Base-by-base conservation (phyloP, 225 moss, liverwort and hornwort genomes). In the Pseudoscleropodium purum region DNA sequence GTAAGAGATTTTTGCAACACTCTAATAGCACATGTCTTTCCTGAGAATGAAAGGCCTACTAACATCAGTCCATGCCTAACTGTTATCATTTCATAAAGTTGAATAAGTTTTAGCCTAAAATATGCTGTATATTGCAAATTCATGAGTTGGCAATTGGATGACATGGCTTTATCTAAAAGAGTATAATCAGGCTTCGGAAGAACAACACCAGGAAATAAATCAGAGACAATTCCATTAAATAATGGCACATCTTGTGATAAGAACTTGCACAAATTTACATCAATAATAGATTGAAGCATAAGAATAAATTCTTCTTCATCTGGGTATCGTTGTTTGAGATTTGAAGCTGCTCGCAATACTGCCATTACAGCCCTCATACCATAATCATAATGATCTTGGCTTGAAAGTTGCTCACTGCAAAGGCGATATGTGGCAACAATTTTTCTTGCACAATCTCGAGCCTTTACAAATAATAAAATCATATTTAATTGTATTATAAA, bases 311-410 rank as follows among this genome's bases (percentile, higher is more conserved):
- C 79, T 79, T 79, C 79, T 1, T 79, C 79, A 6, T 56, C 89
- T 34, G 97, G 96, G 86, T 98, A 98, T 45, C 94, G 86, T 76
- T 95, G 96, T 83, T 98, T 98, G 11, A 98, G 75, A 84, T 98
- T 98, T 13, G 95, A 94, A 68, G 98, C 97, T 8, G 98, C 97
- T 90, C 45, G 97, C 90, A 27, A 97, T 93, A 10, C 96, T 93
- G 79, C 79, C 88, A 96, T 98, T 23, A 98, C 95, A n/a, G 98
- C 98, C 75, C 98, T 95, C 98, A 98, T 98, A 47, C 98, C 98
- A 89, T 98, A 98, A 65, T 98, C 98, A 83, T 98, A 98, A 85
- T 98, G 98, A 79, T 98, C 79, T 79, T 79, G 79, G 79, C 79
- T 79, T n/a, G 79, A 79, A n/a, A 79, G 79, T 79, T 79, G 79